A percentile compares a stretch with the other conserved stretches of the same genome.
phyloP scores from a whole-genome alignment of 1,284 basidiomycete genomes.

The Puccinia hordei region DNA sequence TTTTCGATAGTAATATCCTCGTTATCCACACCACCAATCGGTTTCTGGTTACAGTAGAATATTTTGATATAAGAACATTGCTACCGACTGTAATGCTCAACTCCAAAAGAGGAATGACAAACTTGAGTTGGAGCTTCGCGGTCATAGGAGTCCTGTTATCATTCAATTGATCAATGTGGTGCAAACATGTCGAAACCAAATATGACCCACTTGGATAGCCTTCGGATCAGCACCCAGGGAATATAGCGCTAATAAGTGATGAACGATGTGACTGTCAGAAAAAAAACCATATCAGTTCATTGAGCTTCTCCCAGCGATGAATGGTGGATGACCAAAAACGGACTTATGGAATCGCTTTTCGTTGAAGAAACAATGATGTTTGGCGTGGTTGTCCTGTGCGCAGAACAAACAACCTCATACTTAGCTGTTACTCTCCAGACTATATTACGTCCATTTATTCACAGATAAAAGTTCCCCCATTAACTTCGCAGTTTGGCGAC shows the following conservation, averaged over 20 bases:
- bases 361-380: constrained; percentile 49
- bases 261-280: constrained; percentile 42
- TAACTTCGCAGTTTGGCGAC: constrained; percentile 5
- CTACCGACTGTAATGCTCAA: background rate
- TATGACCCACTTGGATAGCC: constrained; percentile 31
- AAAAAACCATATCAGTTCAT: no score
- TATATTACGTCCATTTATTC: background rate
- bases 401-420: background rate
- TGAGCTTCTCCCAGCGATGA: background rate
- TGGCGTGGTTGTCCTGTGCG: constrained; percentile 32
- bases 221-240: constrained; percentile 27
- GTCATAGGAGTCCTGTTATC: constrained; percentile 29
- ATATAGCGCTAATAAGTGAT: constrained; percentile 43
- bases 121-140: constrained; percentile 35
- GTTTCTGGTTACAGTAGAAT: background rate
- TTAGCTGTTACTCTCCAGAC: background rate
- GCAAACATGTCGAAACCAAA: background rate
- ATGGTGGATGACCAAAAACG: background rate
- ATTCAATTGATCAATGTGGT: background rate
- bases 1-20: constrained; percentile 27
- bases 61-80: background rate
- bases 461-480: constrained; percentile 15
- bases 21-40: constrained; percentile 21
- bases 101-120: background rate
- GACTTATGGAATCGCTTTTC: constrained; percentile 46